phyloP scores from a whole-genome alignment of 2,329 filamentous ascomycete species.

The Penicillium palitans region DNA sequence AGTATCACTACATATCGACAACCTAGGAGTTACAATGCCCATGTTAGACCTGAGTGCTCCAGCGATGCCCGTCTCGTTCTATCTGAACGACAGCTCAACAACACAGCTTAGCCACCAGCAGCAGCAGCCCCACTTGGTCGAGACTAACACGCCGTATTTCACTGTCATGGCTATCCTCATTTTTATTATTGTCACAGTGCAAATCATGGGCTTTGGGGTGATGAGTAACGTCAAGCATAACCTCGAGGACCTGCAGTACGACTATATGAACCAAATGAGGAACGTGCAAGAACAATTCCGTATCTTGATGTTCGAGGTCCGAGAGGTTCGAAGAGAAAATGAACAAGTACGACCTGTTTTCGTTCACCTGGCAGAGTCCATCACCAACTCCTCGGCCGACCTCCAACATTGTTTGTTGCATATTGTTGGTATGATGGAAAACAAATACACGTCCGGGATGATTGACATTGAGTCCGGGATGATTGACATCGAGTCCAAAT shows the following conservation, averaged over 20 bases:
- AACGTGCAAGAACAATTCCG: background rate
- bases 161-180: background rate
- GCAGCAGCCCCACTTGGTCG: background rate
- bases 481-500: background rate
- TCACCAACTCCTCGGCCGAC: background rate
- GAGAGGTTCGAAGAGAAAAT: background rate
- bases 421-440: background rate
- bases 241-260: background rate
- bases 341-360: background rate
- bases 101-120: background rate
- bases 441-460: background rate
- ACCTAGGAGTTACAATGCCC: background rate
- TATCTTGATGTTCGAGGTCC: background rate
- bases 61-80: background rate
- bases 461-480: background rate
- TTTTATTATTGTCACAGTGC: background rate
- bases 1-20: background rate
- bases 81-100: background rate
- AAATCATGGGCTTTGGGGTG: background rate
- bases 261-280: background rate
- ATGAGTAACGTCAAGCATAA: background rate
- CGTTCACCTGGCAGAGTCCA: background rate
- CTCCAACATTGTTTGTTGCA: constrained; percentile 3
- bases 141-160: background rate
- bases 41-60: background rate